Percentiles rank a stretch among this genome's conserved stretches.
phyloP scores from a whole-genome alignment of 768 basidiomycete species.

The Kwoniella shandongensis region DNA sequence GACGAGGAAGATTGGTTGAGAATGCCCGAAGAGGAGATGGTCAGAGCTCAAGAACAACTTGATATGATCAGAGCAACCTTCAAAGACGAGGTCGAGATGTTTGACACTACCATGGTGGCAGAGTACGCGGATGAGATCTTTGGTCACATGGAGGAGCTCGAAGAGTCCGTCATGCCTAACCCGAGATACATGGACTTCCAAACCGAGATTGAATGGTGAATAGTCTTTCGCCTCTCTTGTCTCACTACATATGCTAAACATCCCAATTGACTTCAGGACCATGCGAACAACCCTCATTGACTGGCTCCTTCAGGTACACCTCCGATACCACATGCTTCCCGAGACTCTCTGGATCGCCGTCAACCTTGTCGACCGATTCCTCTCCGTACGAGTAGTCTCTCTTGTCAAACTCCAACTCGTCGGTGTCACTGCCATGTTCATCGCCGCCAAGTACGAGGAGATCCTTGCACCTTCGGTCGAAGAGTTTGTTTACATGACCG shows the following conservation, averaged over 20 bases:
- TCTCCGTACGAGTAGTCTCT: conserved; percentile 82
- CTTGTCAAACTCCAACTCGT: conserved; percentile 91
- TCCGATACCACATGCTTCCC: conserved; percentile 97
- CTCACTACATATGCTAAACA: background rate
- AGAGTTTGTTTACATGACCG: conserved; percentile 98
- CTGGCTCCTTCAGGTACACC: conserved; percentile 96
- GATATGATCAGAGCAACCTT: conserved; percentile 64
- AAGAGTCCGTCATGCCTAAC: conserved; percentile 76
- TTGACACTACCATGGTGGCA: conserved; percentile 92
- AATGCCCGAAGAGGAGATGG: conserved; percentile 49
- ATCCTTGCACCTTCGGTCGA: conserved; percentile 90
- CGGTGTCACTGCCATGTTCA: conserved; percentile 97
- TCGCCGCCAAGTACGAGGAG: conserved; percentile 98
- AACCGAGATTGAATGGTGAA: conserved; percentile 69
- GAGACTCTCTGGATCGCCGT: conserved; percentile 99
- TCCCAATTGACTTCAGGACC: conserved; percentile 61
- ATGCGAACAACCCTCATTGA: conserved; percentile 97
- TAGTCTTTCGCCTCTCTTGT: background rate
- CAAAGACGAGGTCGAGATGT: conserved; percentile 72
- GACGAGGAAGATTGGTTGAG: conserved; percentile 56
- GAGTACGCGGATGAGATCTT: conserved; percentile 99
- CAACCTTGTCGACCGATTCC: conserved; percentile 92
- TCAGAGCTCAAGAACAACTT: conserved; percentile 58
- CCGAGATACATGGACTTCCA: conserved; percentile 92
- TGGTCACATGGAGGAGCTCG: conserved; percentile 87